A percentile compares a stretch with the other conserved stretches of the same genome.
phyloP scores from a whole-genome alignment of 2,329 filamentous ascomycete genomes.

The Fonsecaea monophora region DNA sequence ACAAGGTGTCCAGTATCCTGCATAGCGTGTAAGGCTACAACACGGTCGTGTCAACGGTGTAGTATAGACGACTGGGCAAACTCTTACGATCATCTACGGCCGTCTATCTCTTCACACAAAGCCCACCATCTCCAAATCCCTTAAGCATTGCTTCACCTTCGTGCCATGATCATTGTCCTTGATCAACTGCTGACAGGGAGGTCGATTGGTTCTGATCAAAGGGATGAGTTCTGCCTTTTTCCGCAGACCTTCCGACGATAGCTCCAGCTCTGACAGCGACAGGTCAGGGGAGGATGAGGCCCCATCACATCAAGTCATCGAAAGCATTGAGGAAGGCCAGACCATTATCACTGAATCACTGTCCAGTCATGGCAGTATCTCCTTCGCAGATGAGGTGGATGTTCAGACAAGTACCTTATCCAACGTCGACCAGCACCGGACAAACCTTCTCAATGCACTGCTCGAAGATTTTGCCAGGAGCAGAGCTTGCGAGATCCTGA shows the following conservation, averaged over 20 bases:
- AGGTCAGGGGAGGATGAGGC: slow-evolving; percentile 20
- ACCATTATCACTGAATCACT: slow-evolving; percentile 35
- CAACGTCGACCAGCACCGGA: slow-evolving; percentile 35
- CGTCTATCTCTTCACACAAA: not conserved
- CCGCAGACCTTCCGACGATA: slow-evolving; percentile 33
- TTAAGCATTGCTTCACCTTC: not conserved
- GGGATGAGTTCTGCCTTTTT: slow-evolving; percentile 37
- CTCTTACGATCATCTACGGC: not conserved
- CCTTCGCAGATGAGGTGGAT: slow-evolving; percentile 29
- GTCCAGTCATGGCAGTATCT: slow-evolving; percentile 34
- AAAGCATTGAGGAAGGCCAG: slow-evolving; percentile 23
- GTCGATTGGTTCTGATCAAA: not conserved
- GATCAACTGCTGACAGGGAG: not conserved
- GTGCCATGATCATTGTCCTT: not conserved
- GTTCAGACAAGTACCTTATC: slow-evolving; percentile 1
- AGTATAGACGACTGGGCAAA: not conserved
- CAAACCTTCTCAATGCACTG: slow-evolving; percentile 52
- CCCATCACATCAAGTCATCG: slow-evolving; percentile 8
- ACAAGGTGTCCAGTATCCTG: slow-evolving; percentile 13
- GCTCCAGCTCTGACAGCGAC: slow-evolving; percentile 29
- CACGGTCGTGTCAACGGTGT: not conserved
- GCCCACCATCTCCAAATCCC: not conserved
- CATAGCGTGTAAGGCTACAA: not conserved
- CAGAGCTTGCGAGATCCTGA: slow-evolving; percentile 54
- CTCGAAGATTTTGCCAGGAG: slow-evolving; percentile 55